Evolutionary conservation across 2,329 filamentous ascomycete genomes (phyloP).

Genomic region (Epichloe gansuensis): DNA sequence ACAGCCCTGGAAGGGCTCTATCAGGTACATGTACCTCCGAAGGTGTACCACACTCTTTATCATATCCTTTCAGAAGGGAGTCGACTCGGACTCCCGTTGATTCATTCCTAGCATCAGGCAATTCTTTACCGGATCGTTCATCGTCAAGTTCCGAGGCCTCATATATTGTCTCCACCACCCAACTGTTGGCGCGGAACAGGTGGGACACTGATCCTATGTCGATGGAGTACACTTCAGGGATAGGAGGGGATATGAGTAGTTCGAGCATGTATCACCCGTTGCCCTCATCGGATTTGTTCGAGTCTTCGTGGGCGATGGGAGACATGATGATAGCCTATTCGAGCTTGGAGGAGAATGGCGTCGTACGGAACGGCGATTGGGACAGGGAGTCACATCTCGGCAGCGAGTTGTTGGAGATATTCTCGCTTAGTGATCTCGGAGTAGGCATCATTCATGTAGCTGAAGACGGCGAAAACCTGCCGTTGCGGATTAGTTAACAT

Average conservation of each 20-base stretch:
- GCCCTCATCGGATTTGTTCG: not conserved
- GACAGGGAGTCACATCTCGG: not conserved
- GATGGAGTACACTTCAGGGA: not conserved
- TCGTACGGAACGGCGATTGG: not conserved
- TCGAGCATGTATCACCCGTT: not conserved
- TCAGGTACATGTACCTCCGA: not conserved
- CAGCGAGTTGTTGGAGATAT: too few relatives aligned
- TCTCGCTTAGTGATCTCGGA: not conserved
- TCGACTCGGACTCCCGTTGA: not conserved
- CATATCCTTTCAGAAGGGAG: not conserved
- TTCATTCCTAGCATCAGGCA: not conserved
- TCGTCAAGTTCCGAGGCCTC: not conserved
- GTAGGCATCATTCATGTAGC: not conserved
- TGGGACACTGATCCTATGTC: not conserved
- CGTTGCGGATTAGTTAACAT: too few relatives aligned
- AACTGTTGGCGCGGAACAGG: not conserved
- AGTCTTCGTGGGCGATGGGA: not conserved
- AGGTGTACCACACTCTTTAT: not conserved
- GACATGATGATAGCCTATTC: not conserved
- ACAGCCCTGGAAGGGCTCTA: not conserved
- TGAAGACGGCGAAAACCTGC: too few relatives aligned
- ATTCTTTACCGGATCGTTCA: not conserved
- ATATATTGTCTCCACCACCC: not conserved
- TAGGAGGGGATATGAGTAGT: not conserved
- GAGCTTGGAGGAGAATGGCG: not conserved